A percentile compares a stretch with the other conserved stretches of the same genome.
Evolutionary conservation across 2,329 filamentous ascomycete species (phyloP).

Genomic region (Phaeophleospora eucalypticola): DNA sequence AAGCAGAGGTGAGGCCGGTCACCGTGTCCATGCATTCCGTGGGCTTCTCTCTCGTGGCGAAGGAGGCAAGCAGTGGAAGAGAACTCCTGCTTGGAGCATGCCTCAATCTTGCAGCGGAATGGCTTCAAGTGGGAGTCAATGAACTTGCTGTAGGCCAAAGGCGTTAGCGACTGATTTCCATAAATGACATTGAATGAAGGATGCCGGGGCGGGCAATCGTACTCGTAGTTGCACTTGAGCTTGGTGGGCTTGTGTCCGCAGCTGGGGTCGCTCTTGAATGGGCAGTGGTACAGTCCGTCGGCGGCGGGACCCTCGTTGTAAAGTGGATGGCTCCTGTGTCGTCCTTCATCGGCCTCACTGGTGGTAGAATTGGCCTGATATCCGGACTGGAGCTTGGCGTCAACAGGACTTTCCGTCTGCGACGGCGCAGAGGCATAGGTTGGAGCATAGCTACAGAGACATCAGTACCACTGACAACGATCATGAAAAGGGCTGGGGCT

Average conservation of each 20-base stretch:
- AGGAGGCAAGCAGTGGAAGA: slow-evolving; percentile 93
- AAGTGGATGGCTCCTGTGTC: slow-evolving; percentile 54
- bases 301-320: slow-evolving; percentile 63
- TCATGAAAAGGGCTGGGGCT: too few relatives aligned
- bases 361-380: slow-evolving; percentile 12
- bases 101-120: slow-evolving; percentile 83
- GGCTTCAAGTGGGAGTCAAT: slow-evolving; percentile 95
- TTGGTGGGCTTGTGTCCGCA: slow-evolving; percentile 92
- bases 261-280: slow-evolving; percentile 62
- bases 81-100: slow-evolving; percentile 82
- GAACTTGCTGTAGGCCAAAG: slow-evolving; percentile 70
- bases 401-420: background rate
- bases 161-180: background rate
- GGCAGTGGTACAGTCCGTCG: slow-evolving; percentile 91
- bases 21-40: slow-evolving; percentile 91
- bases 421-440: slow-evolving; percentile 3
- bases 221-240: slow-evolving; percentile 99
- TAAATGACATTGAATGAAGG: too few relatives aligned
- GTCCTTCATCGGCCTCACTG: slow-evolving; percentile 31
- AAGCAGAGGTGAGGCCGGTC: slow-evolving; percentile 88
- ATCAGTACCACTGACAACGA: slow-evolving; percentile 24
- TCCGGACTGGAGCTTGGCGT: slow-evolving; percentile 11
- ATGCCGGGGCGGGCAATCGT: slow-evolving; percentile 48
- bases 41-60: slow-evolving; percentile 90
- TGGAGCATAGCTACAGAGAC: slow-evolving; percentile 14